These are phyloP conservation scores for Zymoseptoria ardabiliae DNA, from an alignment of 2,329 filamentous ascomycete genomes.

Conservation along the genomic window DNA sequence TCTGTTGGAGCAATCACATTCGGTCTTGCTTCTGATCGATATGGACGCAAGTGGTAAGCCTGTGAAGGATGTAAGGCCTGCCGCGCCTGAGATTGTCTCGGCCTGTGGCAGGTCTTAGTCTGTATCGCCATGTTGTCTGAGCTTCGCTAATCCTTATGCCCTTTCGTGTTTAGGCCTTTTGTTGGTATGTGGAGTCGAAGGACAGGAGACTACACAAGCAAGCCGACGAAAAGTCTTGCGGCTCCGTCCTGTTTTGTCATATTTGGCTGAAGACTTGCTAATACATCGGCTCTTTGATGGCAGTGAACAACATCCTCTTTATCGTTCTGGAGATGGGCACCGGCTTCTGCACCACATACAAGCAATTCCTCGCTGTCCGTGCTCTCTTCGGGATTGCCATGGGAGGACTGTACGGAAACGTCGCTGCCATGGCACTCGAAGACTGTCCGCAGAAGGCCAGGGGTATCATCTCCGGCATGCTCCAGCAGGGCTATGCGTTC, in stretches of 20 bases:
- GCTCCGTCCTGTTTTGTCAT: too few relatives aligned
- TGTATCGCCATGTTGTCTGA: too few relatives aligned
- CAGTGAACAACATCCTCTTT: constrained; percentile 55
- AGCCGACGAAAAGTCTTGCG: too few relatives aligned
- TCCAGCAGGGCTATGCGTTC: constrained; percentile 59
- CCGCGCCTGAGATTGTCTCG: too few relatives aligned
- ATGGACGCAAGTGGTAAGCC: constrained; percentile 21
- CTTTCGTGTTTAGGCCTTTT: not conserved
- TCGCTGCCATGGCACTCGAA: constrained; percentile 55
- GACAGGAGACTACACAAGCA: too few relatives aligned
- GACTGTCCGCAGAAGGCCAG: constrained; percentile 53
- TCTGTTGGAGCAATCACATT: constrained; percentile 53
- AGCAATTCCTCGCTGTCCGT: constrained; percentile 52
- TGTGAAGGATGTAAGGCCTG: too few relatives aligned
- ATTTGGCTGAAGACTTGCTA: too few relatives aligned
- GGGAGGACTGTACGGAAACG: constrained; percentile 57
- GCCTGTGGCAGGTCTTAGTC: too few relatives aligned
- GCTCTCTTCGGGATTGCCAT: constrained; percentile 58
- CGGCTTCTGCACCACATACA: constrained; percentile 52
- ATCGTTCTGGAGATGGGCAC: constrained; percentile 54
- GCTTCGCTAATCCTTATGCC: too few relatives aligned
- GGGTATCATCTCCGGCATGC: constrained; percentile 54
- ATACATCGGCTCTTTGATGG: constrained; percentile 38
- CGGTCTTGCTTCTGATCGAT: constrained; percentile 35
- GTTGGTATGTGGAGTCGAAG: not conserved